Percentiles rank a stretch among this genome's conserved stretches.
These are phyloP conservation scores for Volvox reticuliferus DNA, from an alignment of 139 green algal species.

Conservation along the genomic window DNA sequence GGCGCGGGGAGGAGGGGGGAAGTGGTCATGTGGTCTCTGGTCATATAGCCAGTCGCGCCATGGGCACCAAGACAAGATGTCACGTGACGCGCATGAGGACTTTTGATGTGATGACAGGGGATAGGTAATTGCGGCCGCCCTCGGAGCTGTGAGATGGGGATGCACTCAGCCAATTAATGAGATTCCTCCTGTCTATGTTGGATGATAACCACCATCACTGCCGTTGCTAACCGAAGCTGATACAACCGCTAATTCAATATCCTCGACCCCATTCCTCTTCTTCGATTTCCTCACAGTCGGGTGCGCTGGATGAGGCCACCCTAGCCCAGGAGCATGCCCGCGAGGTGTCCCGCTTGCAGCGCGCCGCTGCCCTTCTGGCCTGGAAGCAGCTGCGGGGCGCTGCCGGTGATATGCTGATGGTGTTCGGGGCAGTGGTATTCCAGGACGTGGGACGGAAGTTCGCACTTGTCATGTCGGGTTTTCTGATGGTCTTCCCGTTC, in stretches of 20 bases:
- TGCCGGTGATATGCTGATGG: constrained; percentile 17
- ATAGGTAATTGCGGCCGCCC: too few relatives aligned
- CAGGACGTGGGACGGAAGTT: constrained; percentile 7
- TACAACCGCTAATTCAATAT: too few relatives aligned
- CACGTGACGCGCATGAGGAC: too few relatives aligned
- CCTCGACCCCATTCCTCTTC: neutral
- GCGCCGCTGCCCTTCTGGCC: constrained; percentile 14
- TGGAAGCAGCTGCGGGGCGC: constrained; percentile 34
- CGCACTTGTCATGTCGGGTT: neutral
- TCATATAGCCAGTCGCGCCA: neutral
- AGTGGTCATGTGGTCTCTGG: neutral
- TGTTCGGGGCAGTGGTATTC: constrained; percentile 38
- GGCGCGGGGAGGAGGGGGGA: neutral
- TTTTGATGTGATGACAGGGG: too few relatives aligned
- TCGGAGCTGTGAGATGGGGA: too few relatives aligned
- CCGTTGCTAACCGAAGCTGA: too few relatives aligned
- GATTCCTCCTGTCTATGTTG: too few relatives aligned
- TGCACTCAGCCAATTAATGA: too few relatives aligned
- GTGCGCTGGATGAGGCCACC: constrained; percentile 14
- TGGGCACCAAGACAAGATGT: too few relatives aligned
- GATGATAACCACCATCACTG: too few relatives aligned
- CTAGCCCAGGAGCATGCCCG: neutral
- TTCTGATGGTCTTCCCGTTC: constrained; percentile 29
- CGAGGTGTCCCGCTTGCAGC: neutral
- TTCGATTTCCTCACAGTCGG: neutral